Evolutionary conservation across 148 eudicot species (phyloP).

Genomic region (Euryodendron excelsum): DNA sequence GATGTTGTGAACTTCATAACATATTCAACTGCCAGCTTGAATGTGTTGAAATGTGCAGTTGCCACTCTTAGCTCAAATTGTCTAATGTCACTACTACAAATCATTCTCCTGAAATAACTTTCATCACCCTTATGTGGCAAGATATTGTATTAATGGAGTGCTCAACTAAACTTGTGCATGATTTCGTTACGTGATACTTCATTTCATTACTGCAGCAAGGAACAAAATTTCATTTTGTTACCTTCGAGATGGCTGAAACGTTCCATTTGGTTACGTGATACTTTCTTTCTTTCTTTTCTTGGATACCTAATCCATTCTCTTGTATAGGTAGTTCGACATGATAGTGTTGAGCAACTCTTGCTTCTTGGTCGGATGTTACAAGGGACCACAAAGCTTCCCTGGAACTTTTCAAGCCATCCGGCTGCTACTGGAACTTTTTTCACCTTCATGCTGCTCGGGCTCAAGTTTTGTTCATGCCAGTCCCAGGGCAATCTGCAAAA

Average conservation of each 20-base stretch:
- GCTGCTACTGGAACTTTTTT: conserved; percentile 96
- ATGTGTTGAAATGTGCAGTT: no score
- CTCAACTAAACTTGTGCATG: no score
- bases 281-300: background rate
- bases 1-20: no score
- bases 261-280: background rate
- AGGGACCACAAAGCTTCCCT: conserved; percentile 81
- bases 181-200: background rate
- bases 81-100: no score
- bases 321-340: conserved; percentile 76
- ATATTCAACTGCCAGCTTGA: no score
- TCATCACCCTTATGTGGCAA: no score
- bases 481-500: conserved; percentile 80
- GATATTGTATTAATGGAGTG: no score
- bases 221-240: no score
- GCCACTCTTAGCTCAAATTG: no score
- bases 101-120: no score
- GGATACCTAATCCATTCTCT: background rate
- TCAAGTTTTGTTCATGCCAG: conserved; percentile 83
- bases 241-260: no score
- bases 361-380: conserved; percentile 96
- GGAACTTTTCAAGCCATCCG: conserved; percentile 88
- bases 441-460: conserved; percentile 90
- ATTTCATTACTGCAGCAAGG: no score
- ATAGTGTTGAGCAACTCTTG: conserved; percentile 83